Conservation (phyloP, 176 grass and related monocot species). For the Zoysia japonica region DNA sequence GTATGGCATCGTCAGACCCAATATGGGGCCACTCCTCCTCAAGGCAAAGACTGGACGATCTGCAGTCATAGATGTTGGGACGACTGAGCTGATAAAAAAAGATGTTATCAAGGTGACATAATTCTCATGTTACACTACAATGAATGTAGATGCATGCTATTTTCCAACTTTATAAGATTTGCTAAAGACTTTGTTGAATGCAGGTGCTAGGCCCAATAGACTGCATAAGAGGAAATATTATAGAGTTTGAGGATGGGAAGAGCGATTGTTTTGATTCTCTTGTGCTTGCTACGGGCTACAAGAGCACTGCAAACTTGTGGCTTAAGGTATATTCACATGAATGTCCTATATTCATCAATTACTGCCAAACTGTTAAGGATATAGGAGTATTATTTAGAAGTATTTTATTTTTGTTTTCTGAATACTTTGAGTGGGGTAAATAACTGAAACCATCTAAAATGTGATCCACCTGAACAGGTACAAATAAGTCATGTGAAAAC, state of each 20-base stretch:
- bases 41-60: constrained; percentile 62
- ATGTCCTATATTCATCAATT: background rate
- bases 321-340: constrained; percentile 47
- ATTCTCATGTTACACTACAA: background rate
- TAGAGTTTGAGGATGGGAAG: constrained; percentile 58
- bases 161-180: background rate
- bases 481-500: background rate
- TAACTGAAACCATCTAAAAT: background rate
- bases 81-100: constrained; percentile 48
- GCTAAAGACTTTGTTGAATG: background rate
- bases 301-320: constrained; percentile 52
- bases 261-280: constrained; percentile 41
- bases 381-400: background rate
- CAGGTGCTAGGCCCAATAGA: constrained; percentile 50
- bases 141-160: background rate
- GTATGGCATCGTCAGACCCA: constrained; percentile 60
- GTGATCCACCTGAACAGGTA: background rate
- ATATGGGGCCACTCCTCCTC: constrained; percentile 48
- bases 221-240: constrained; percentile 29
- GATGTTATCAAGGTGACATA: constrained; percentile 48
- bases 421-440: background rate
- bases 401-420: background rate
- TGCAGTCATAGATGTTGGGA: constrained; percentile 67
- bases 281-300: constrained; percentile 66
- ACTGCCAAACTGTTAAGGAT: background rate